Evolutionary conservation across 306 rosid genomes (phyloP).

Genomic region (Elaeagnus macrophylla): DNA sequence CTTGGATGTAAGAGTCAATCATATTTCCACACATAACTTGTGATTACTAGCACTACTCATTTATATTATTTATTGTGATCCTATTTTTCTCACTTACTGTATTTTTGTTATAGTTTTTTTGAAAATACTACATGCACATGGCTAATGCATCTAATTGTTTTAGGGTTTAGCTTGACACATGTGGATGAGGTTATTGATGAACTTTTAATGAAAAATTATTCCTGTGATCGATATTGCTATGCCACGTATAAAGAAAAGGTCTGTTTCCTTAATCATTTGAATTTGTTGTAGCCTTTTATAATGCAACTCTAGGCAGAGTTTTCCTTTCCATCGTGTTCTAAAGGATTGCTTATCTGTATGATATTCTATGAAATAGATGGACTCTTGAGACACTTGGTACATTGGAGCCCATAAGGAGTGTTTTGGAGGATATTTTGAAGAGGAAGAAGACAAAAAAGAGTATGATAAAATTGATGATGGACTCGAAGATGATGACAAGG

Average conservation of each 20-base stretch:
- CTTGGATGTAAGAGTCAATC: too few relatives aligned
- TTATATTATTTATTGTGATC: too few relatives aligned
- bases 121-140: neutral
- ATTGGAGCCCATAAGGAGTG: slow-evolving; percentile 75
- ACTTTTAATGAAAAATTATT: slow-evolving; percentile 65
- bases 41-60: too few relatives aligned
- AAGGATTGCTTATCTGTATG: slow-evolving; percentile 42
- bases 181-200: too few relatives aligned
- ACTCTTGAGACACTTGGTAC: slow-evolving; percentile 53
- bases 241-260: slow-evolving; percentile 89
- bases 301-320: neutral
- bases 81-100: neutral
- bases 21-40: too few relatives aligned
- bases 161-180: too few relatives aligned
- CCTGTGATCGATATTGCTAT: slow-evolving; percentile 87
- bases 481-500: slow-evolving; percentile 52
- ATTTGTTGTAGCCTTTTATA: neutral
- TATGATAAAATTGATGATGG: slow-evolving; percentile 62
- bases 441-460: slow-evolving; percentile 96
- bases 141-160: too few relatives aligned
- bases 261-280: neutral
- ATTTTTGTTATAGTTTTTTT: neutral
- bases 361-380: too few relatives aligned
- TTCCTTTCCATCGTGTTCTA: neutral
- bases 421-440: slow-evolving; percentile 94